phyloP scores from a whole-genome alignment of 192 early-diverging fungal species.

The Podila verticillata region DNA sequence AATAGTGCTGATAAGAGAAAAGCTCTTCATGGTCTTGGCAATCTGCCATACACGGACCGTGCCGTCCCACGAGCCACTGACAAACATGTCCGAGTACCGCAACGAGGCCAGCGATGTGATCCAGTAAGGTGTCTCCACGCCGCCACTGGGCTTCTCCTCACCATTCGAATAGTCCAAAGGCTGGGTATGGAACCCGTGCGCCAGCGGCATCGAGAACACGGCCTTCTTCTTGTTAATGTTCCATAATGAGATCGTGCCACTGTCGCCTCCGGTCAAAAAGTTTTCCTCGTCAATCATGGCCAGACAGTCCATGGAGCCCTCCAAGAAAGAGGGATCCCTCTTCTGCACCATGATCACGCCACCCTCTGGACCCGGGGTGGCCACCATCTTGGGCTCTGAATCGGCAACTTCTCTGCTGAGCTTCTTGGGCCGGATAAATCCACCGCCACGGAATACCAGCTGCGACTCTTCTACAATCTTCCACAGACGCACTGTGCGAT shows the following conservation, averaged over 20 bases:
- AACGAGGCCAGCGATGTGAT: constrained; percentile 89
- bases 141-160: constrained; percentile 34
- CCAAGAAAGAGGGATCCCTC: constrained; percentile 51
- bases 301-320: constrained; percentile 85
- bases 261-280: constrained; percentile 93
- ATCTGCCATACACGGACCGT: constrained; percentile 90
- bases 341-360: constrained; percentile 35
- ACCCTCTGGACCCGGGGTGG: constrained; percentile 17
- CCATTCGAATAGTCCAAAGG: constrained; percentile 55
- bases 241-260: constrained; percentile 93
- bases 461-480: constrained; percentile 96
- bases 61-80: constrained; percentile 90
- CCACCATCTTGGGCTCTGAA: constrained; percentile 17
- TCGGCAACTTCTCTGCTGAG: constrained; percentile 24
- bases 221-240: constrained; percentile 93
- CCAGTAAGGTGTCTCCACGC: constrained; percentile 72
- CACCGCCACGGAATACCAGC: constrained; percentile 89
- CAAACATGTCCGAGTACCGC: constrained; percentile 90
- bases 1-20: constrained; percentile 68
- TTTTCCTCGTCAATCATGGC: constrained; percentile 94
- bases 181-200: constrained; percentile 76
- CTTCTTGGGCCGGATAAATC: constrained; percentile 50
- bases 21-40: constrained; percentile 68
- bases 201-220: constrained; percentile 74
- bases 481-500: constrained; percentile 92